Evolutionary conservation across 2,329 filamentous ascomycete species (phyloP).

Genomic region (Allantophomopsis cytisporea): DNA sequence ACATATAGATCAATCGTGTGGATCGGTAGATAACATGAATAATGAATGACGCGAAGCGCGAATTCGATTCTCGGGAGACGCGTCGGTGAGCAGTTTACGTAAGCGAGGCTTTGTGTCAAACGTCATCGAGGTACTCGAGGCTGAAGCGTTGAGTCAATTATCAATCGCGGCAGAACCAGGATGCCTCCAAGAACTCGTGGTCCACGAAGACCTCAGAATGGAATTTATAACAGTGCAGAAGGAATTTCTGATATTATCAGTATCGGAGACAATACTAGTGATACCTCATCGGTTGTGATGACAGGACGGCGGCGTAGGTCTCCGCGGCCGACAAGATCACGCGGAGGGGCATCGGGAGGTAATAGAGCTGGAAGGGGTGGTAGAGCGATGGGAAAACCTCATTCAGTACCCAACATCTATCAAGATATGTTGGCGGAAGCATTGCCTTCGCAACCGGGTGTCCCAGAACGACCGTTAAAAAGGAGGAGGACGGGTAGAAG

Average conservation of each 20-base stretch:
- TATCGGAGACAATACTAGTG: background rate
- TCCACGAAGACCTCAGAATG: background rate
- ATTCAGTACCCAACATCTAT: conserved; percentile 24
- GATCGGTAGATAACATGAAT: no score
- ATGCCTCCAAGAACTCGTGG: background rate
- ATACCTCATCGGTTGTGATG: background rate
- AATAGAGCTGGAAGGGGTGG: no score
- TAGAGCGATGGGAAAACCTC: background rate
- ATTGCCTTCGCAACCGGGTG: conserved; percentile 16
- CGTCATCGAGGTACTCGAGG: no score
- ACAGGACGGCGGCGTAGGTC: background rate
- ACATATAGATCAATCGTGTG: no score
- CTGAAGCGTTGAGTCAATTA: background rate
- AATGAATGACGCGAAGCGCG: no score
- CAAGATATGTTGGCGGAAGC: conserved; percentile 29
- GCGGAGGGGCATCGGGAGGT: no score
- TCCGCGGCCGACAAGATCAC: no score
- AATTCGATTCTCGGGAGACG: no score
- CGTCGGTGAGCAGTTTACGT: no score
- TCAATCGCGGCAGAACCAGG: background rate
- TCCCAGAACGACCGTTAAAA: conserved; percentile 21
- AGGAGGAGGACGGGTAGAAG: conserved; percentile 11
- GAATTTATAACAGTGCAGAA: background rate
- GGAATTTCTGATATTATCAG: background rate
- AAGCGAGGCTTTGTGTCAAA: no score